Evolutionary conservation across 257 asterid genomes (phyloP).

Genomic region (Echium plantagineum): DNA sequence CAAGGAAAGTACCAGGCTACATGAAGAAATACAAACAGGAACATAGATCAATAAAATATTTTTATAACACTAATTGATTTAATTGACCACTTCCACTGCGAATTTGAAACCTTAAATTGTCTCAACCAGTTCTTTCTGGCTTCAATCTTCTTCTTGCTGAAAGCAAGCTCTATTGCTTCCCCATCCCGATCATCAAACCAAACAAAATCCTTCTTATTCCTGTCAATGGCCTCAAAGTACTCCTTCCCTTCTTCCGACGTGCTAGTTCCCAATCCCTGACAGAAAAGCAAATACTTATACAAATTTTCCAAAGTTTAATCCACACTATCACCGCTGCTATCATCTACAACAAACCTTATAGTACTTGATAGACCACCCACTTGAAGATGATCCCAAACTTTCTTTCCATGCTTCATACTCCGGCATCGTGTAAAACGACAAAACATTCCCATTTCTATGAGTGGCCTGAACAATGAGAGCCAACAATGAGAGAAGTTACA

Average conservation of each 20-base stretch:
- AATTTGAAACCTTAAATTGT: constrained; percentile 57
- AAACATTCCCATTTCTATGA: constrained; percentile 34
- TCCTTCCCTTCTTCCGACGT: constrained; percentile 84
- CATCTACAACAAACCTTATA: constrained; percentile 59
- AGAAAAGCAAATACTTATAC: constrained; percentile 2
- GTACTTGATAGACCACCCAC: constrained; percentile 84
- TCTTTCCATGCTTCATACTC: constrained; percentile 86
- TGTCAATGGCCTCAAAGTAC: constrained; percentile 67
- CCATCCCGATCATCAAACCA: constrained; percentile 83
- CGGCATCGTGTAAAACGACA: constrained; percentile 83
- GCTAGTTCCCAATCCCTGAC: constrained; percentile 97
- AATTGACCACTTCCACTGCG: background rate
- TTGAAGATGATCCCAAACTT: constrained; percentile 44
- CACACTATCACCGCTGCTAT: constrained; percentile 1
- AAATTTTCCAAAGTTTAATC: background rate
- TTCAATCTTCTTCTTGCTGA: constrained; percentile 95
- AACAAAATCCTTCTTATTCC: constrained; percentile 79
- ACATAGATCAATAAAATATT: background rate
- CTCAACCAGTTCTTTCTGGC: constrained; percentile 93
- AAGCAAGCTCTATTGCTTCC: constrained; percentile 95
- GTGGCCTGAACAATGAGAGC: constrained; percentile 43
- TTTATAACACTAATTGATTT: background rate
- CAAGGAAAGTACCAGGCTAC: constrained; percentile 94
- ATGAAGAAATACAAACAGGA: constrained; percentile 1
- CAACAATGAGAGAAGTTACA: background rate